Base-by-base conservation (phyloP, 768 basidiomycete genomes). In the Russula virescens region DNA sequence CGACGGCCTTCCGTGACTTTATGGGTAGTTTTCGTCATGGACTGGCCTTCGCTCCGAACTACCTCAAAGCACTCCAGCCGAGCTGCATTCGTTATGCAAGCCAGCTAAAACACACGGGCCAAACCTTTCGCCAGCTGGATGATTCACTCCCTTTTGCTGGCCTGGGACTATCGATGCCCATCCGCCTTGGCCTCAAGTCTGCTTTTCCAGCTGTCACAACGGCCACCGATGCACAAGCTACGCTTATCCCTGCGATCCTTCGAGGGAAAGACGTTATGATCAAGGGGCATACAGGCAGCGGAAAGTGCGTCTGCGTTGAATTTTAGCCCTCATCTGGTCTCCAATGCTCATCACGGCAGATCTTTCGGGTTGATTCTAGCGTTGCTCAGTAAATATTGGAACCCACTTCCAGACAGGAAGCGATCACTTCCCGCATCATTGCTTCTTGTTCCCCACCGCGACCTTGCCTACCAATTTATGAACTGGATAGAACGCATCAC, bases 281-380 rank as follows among this genome's bases (percentile, higher is more conserved):
- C 57, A 85, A 82, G 65, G 89, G 89, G 65, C 74, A 75, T 26
- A 88, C 89, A n/a, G 89, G 90, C 5, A 83, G 84, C 49, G 90
- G 89, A 75, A 91, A 91, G 89, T 90, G 70, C 63, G 87, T 76
- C 26, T 90, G 70, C 63, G 87, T 76, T 25, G 7, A 25, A 28
- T 48, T 18, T 11, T 14, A 5, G 13, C 28, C 10, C 23, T 18
- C 38, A 26, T 11, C 8, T 45, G 31, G 48, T 49, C 42, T 57
- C 35, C 34, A n/a, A 13, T 13, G n/a, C 57, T n/a, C 34, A 26
- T 35, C 43, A 23, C 54, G 16, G 9, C 57, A 92, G 89, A 74
- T 88, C 90, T 6, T 88, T 92, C 69, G 88, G 86, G 0, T 72
- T 88, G 28, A 73, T 87, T 21, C 69, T 91, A 26, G 88, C 85